A percentile compares a stretch with the other conserved stretches of the same genome.
These are phyloP conservation scores for Tetrapyrgos nigripes DNA, from an alignment of 1,284 basidiomycete genomes.

Conservation along the genomic window DNA sequence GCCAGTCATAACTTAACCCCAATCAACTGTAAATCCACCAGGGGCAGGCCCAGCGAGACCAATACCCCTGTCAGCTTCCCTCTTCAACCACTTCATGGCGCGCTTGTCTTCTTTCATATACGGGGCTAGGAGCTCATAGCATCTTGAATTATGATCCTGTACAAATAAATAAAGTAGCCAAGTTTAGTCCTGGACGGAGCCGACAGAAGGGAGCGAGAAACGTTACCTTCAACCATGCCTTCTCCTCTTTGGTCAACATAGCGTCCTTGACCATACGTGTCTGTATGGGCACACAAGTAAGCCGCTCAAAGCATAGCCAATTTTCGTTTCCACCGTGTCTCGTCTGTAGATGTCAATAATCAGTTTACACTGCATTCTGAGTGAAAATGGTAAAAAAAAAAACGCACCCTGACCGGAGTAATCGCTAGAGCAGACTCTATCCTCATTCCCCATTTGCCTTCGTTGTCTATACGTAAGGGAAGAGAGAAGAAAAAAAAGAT, in stretches of 20 bases:
- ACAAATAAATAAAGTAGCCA: slow-evolving; percentile 10
- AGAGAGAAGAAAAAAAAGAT: slow-evolving; percentile 8
- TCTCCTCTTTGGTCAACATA: slow-evolving; percentile 88
- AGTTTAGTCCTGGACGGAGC: slow-evolving; percentile 6
- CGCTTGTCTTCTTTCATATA: slow-evolving; percentile 81
- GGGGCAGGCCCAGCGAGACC: slow-evolving; percentile 65
- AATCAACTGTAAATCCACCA: slow-evolving; percentile 75
- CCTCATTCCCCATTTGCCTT: slow-evolving; percentile 87
- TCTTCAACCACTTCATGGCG: slow-evolving; percentile 82
- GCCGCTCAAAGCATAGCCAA: slow-evolving; percentile 88
- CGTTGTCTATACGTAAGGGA: slow-evolving; percentile 62
- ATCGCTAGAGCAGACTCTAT: slow-evolving; percentile 87
- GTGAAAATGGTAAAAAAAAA: neutral
- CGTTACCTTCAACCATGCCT: slow-evolving; percentile 86
- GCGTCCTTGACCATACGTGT: slow-evolving; percentile 87
- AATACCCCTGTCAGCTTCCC: slow-evolving; percentile 75
- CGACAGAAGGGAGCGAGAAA: slow-evolving; percentile 12
- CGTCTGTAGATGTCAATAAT: slow-evolving; percentile 48
- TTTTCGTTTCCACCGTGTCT: slow-evolving; percentile 72
- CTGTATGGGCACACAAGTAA: slow-evolving; percentile 95
- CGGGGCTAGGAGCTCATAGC: slow-evolving; percentile 74
- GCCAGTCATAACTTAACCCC: slow-evolving; percentile 63
- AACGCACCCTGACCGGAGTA: slow-evolving; percentile 67
- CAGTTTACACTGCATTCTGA: neutral
- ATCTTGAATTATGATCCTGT: slow-evolving; percentile 86